Percentiles rank a stretch among this genome's conserved stretches.
Conservation (phyloP, 108 stramenopile genomes). For the Stephanodiscus minutulus region DNA sequence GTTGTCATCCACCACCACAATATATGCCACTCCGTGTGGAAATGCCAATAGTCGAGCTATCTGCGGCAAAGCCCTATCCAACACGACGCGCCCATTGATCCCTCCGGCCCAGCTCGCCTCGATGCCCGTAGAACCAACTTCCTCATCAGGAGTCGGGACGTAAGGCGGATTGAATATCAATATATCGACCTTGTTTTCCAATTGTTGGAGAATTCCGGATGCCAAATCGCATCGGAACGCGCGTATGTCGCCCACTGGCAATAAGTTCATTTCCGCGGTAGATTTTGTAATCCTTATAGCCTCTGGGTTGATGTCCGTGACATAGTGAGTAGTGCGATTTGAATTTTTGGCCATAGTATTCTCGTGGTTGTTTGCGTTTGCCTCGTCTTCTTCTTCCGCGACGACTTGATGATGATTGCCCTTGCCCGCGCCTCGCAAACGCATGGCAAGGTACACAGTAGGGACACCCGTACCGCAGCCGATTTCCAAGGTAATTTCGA, state of each 20-base stretch:
- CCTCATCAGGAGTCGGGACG: constrained; percentile 87
- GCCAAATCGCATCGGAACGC: constrained; percentile 79
- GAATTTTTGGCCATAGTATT: too few species aligned
- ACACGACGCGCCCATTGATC: constrained; percentile 69
- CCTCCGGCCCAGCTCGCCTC: constrained; percentile 94
- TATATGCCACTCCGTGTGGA: constrained; percentile 75
- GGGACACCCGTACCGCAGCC: constrained; percentile 87
- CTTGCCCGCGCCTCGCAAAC: constrained; percentile 19
- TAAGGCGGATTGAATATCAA: constrained; percentile 96
- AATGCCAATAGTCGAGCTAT: constrained; percentile 63
- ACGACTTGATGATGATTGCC: not conserved
- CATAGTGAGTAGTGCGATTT: constrained; percentile 30
- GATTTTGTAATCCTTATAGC: constrained; percentile 63
- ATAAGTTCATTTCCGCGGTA: constrained; percentile 66
- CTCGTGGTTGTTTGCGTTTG: not conserved
- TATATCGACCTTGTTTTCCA: constrained; percentile 58
- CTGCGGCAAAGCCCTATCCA: constrained; percentile 82
- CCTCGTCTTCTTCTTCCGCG: not conserved
- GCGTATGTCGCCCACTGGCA: constrained; percentile 32
- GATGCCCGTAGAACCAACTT: constrained; percentile 81
- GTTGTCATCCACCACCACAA: constrained; percentile 91
- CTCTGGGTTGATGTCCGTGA: constrained; percentile 80
- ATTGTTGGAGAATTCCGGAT: constrained; percentile 41
- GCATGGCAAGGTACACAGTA: constrained; percentile 59
- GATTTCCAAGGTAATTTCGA: constrained; percentile 64